Base-by-base conservation (phyloP, 192 early-diverging fungal species). In the Irineochytrium annulatum region DNA sequence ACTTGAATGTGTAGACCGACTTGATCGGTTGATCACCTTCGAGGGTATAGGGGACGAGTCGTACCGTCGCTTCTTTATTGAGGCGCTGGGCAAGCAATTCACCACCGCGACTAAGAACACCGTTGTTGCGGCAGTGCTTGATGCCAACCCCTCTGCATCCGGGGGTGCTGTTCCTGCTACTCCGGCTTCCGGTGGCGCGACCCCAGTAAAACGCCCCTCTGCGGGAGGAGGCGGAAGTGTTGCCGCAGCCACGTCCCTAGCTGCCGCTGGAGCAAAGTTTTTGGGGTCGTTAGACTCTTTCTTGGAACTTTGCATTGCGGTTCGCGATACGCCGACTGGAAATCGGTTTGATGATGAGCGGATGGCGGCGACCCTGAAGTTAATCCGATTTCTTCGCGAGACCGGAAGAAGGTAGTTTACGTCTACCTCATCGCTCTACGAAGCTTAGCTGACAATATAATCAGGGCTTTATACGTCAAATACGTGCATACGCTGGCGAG, bases 401-500 rank as follows among this genome's bases (percentile, higher is more conserved):
- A 80, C 76, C 22, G 79, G 82, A 22, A 77, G 84, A 19, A 73
- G 65, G 65, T 67, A 22, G n/a, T 28, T 2, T 55, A 8, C 11
- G n/a, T 58, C 4, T 22, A 22, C 17, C 13, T 37, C 26, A 8
- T 44, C 58, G 58, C 55, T 37, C 74, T n/a, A n/a, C 44, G 48
- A 34, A 29, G 28, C 31, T 29, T 17, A 31, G 32, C 30, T 2
- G 41, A n/a, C 45, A 49, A 57, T 46, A 31, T 45, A 17, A 17
- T 19, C 52, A 67, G 65, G 27, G 74, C 75, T 27, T 72, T 87
- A 6, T 87, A 87, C 53, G 66, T 87, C 8, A 82, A 86, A 68
- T 87, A 88, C 58, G 84, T 85, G 5, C 82, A 88, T 45, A 68
- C 75, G 35, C 55, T 91, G 22, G 67, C 79, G 17, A 67, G 81